These are phyloP conservation scores for Kodamaea anthophila DNA, from an alignment of 1,139 yeast genomes.

Conservation along the genomic window DNA sequence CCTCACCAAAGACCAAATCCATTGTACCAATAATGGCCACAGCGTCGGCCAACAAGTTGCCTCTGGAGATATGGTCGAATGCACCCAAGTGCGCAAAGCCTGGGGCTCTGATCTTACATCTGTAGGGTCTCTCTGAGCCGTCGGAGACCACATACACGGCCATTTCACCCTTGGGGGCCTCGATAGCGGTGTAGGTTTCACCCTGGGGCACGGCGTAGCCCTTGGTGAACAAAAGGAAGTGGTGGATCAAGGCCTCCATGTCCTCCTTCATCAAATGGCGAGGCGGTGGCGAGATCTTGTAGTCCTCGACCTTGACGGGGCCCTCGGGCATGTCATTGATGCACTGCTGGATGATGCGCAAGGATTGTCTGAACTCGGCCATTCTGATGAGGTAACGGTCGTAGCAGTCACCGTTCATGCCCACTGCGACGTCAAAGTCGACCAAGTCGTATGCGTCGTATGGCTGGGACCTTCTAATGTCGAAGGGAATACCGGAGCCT, in stretches of 20 bases:
- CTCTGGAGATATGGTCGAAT: slow-evolving; percentile 79
- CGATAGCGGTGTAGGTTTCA: slow-evolving; percentile 87
- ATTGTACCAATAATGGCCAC: slow-evolving; percentile 92
- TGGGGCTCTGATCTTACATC: slow-evolving; percentile 91
- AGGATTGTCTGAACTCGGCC: slow-evolving; percentile 89
- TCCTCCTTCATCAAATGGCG: slow-evolving; percentile 81
- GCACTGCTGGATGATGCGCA: slow-evolving; percentile 86
- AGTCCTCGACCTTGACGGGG: slow-evolving; percentile 88
- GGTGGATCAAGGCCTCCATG: slow-evolving; percentile 90
- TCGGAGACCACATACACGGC: slow-evolving; percentile 86
- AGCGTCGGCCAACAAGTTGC: slow-evolving; percentile 86
- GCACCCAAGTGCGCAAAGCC: slow-evolving; percentile 90
- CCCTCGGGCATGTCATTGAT: slow-evolving; percentile 90
- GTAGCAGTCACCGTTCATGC: slow-evolving; percentile 84
- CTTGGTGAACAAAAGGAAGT: slow-evolving; percentile 80
- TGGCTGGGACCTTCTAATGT: slow-evolving; percentile 81
- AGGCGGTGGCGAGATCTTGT: slow-evolving; percentile 79
- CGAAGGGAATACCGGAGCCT: slow-evolving; percentile 87
- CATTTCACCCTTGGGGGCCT: slow-evolving; percentile 96
- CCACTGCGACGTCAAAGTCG: slow-evolving; percentile 84
- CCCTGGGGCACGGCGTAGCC: slow-evolving; percentile 89
- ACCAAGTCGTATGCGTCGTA: slow-evolving; percentile 85
- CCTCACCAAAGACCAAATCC: slow-evolving; percentile 94
- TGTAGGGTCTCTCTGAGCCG: slow-evolving; percentile 86
- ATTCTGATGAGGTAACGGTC: slow-evolving; percentile 84